Base-by-base conservation (phyloP, 495 filamentous ascomycete species). In the Tuber borchii region DNA sequence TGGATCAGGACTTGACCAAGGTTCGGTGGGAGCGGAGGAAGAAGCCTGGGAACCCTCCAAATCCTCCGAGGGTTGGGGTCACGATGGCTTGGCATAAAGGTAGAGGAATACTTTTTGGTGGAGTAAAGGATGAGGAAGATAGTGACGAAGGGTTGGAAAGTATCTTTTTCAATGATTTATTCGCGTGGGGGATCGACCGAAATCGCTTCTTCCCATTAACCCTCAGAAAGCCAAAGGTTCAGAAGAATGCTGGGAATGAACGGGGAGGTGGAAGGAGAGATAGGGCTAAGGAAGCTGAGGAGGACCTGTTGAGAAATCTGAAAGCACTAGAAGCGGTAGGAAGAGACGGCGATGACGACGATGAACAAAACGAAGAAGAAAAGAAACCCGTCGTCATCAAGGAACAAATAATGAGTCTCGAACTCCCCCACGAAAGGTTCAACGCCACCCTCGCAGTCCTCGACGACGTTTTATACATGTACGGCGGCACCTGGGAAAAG, bases 61-160 rank as follows among this genome's bases (percentile, higher is more conserved):
- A 89, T 78, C 95, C 95, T 8, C 75, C 92, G 2, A 89, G 95
- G 39, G 94, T 93, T 2, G 95, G 95, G 70, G 89, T 92, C 22
- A 97, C 94, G 2, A 97, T 97, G 93, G 88, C 92, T 0, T 91
- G 90, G 82, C 95, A 98, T 83, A 94, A 93, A 83, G 94, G 95
- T 1, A 89, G 95, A 75, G 95, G 95, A 2, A 93, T 99, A 76
- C 85, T 91, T 83, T 99, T 99, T 80, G 95, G 95, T 56, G 95
- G 95, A 74, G 95, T 99, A 9, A 92, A 97, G 76, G 95, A 98
- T 80, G 91, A 97, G 1, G 94, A 97, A 82, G 88, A 97, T 82
- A 96, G 88, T 77, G 95, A 99, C 82, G 95, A 99, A 84, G 93
- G 92, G 17, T 94, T 99, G 56, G 93, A 98, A 26, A 95, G 92